Conservation (phyloP, 2,329 filamentous ascomycete species). For the Stachybotrys echinatus region DNA sequence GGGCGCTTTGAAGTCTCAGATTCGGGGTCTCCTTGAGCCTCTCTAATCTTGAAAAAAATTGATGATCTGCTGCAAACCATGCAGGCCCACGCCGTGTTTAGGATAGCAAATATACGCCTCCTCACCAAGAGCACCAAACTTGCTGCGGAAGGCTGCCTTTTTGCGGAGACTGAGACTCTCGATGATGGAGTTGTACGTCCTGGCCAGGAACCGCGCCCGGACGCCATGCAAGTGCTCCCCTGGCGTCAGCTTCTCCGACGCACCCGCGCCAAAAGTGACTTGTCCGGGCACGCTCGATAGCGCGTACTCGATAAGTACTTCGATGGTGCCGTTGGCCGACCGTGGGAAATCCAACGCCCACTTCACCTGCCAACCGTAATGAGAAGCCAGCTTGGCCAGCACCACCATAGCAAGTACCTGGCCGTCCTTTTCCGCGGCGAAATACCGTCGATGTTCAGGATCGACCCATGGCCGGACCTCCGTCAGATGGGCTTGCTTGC, state of each 20-base stretch:
- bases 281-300: slow-evolving; percentile 46
- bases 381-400: slow-evolving; percentile 72
- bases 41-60: slow-evolving; percentile 83
- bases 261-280: slow-evolving; percentile 86
- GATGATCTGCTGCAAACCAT: slow-evolving; percentile 78
- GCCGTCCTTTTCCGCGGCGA: slow-evolving; percentile 71
- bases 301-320: slow-evolving; percentile 71
- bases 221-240: slow-evolving; percentile 79
- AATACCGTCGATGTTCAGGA: slow-evolving; percentile 76
- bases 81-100: slow-evolving; percentile 74
- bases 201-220: slow-evolving; percentile 73
- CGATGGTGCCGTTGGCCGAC: slow-evolving; percentile 81
- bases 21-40: no score
- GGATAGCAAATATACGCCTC: slow-evolving; percentile 88
- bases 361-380: slow-evolving; percentile 89
- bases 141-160: slow-evolving; percentile 86
- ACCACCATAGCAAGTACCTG: slow-evolving; percentile 72
- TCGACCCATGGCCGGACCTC: slow-evolving; percentile 89
- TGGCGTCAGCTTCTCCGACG: slow-evolving; percentile 65
- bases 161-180: slow-evolving; percentile 76
- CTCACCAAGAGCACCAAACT: slow-evolving; percentile 81
- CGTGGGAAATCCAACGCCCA: slow-evolving; percentile 92
- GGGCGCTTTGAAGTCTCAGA: no score
- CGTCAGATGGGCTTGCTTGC: slow-evolving; percentile 81
- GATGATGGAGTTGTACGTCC: slow-evolving; percentile 76